Evolutionary conservation across 2,329 filamentous ascomycete genomes (phyloP).

Genomic region (Paecilomyces variotii): DNA sequence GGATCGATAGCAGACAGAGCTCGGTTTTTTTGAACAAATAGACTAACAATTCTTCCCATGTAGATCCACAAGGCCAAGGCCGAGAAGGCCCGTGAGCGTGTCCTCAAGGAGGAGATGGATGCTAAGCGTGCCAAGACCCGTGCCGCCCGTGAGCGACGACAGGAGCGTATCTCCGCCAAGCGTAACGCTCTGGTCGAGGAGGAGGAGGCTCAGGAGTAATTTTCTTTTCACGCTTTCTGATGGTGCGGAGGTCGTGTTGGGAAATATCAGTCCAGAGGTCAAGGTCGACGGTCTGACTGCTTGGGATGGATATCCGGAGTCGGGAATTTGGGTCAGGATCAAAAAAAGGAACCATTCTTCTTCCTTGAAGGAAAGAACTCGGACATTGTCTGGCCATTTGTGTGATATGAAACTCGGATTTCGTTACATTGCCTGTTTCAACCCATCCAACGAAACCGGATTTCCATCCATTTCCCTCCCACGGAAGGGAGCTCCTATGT

Average conservation of each 20-base stretch:
- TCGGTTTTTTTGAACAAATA: background rate
- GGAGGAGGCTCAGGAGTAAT: constrained; percentile 34
- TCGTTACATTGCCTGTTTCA: background rate
- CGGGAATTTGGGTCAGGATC: background rate
- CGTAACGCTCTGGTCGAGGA: constrained; percentile 72
- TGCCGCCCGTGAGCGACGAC: constrained; percentile 97
- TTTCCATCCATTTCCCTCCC: background rate
- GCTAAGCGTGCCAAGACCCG: constrained; percentile 99
- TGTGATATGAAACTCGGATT: background rate
- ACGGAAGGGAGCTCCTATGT: background rate
- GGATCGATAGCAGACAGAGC: background rate
- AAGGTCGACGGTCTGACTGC: constrained; percentile 1
- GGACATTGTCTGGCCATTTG: background rate
- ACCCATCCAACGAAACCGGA: background rate
- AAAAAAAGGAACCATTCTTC: background rate
- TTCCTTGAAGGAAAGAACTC: background rate
- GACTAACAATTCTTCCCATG: constrained; percentile 6
- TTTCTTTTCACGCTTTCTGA: constrained; percentile 25
- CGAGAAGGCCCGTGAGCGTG: constrained; percentile 93
- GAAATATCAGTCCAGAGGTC: constrained; percentile 6
- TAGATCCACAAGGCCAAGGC: constrained; percentile 99
- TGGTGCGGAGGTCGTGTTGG: constrained; percentile 30
- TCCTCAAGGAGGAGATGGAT: constrained; percentile 99
- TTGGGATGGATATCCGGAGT: background rate
- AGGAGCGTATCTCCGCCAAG: constrained; percentile 87